Percentiles rank a stretch among this genome's conserved stretches.
Conservation (phyloP, 164 flowering plant genomes). For the Piper longum region DNA sequence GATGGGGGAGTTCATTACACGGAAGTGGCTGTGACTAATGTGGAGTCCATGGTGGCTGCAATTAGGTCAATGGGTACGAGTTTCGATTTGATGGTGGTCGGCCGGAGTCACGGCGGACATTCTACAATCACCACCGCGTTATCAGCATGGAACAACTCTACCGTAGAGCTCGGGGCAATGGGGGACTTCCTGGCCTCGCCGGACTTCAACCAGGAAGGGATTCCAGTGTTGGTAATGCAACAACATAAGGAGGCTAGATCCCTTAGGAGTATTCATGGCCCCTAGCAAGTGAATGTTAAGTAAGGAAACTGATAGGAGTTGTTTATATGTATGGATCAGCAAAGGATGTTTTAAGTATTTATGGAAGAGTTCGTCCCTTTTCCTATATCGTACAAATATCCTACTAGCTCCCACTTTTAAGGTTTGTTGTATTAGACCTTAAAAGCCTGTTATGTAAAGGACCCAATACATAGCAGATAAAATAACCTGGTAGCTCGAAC, state of each 20-base stretch:
- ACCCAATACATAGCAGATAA: too few species aligned
- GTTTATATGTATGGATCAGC: too few species aligned
- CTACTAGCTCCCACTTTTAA: too few species aligned
- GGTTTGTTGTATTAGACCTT: too few species aligned
- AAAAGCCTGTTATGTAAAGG: too few species aligned
- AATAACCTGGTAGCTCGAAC: too few species aligned
- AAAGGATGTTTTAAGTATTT: too few species aligned
- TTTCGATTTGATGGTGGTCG: constrained; percentile 1
- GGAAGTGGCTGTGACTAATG: not conserved
- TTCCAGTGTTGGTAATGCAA: constrained; percentile 5
- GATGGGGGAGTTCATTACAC: not conserved
- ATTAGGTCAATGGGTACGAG: constrained; percentile 1
- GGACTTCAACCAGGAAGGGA: not conserved
- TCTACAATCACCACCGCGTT: not conserved
- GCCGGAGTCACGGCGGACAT: not conserved
- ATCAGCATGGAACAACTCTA: constrained; percentile 2
- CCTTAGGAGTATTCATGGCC: not conserved
- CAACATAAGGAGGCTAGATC: not conserved
- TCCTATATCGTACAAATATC: too few species aligned
- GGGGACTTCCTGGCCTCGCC: constrained; percentile 6
- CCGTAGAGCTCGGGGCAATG: constrained; percentile 3
- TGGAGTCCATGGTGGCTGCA: not conserved
- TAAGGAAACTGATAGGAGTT: too few species aligned
- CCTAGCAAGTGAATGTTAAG: not conserved
- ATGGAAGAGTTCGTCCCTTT: too few species aligned